A percentile compares a stretch with the other conserved stretches of the same genome.
These are phyloP conservation scores for Crithidia mellificae DNA, from an alignment of 208 protist genomes.

Conservation along the genomic window DNA sequence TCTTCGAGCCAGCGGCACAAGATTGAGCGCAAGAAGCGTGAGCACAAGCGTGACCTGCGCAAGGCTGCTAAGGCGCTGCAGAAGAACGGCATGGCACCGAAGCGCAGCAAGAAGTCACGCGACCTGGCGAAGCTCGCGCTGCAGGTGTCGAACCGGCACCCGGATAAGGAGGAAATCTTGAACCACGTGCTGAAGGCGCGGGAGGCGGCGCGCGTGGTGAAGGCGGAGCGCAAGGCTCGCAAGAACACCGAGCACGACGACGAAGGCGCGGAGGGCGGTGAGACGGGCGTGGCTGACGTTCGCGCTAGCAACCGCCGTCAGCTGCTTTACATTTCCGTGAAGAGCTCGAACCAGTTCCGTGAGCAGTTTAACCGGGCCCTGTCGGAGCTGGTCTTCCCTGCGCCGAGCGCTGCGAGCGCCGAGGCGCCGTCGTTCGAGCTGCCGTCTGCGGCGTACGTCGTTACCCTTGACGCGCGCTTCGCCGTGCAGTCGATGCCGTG, in stretches of 20 bases:
- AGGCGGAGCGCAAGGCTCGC: slow-evolving; percentile 32
- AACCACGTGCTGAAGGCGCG: slow-evolving; percentile 65
- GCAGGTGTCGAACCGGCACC: slow-evolving; percentile 82
- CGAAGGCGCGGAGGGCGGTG: slow-evolving; percentile 15
- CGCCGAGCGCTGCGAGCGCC: not conserved
- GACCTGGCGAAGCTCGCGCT: slow-evolving; percentile 81
- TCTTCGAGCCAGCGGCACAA: slow-evolving; percentile 87
- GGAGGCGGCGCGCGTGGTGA: slow-evolving; percentile 69
- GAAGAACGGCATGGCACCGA: slow-evolving; percentile 63
- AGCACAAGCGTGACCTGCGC: slow-evolving; percentile 87
- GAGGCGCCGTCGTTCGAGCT: slow-evolving; percentile 45
- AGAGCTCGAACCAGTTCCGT: slow-evolving; percentile 66
- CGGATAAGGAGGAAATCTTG: slow-evolving; percentile 88
- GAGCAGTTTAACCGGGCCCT: slow-evolving; percentile 76
- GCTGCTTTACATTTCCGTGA: slow-evolving; percentile 66
- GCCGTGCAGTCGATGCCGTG: slow-evolving; percentile 82
- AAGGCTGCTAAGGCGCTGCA: slow-evolving; percentile 86
- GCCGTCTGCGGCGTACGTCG: slow-evolving; percentile 70
- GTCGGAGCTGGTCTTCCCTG: slow-evolving; percentile 71
- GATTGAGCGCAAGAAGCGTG: slow-evolving; percentile 86
- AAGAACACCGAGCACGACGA: slow-evolving; percentile 23
- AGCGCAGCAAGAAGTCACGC: slow-evolving; percentile 73
- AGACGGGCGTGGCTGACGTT: slow-evolving; percentile 3
- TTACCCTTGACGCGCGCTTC: slow-evolving; percentile 84
- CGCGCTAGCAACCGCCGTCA: slow-evolving; percentile 50